Evolutionary conservation across 352 stramenopile genomes (phyloP).

Genomic region (Pythium periplocum): DNA sequence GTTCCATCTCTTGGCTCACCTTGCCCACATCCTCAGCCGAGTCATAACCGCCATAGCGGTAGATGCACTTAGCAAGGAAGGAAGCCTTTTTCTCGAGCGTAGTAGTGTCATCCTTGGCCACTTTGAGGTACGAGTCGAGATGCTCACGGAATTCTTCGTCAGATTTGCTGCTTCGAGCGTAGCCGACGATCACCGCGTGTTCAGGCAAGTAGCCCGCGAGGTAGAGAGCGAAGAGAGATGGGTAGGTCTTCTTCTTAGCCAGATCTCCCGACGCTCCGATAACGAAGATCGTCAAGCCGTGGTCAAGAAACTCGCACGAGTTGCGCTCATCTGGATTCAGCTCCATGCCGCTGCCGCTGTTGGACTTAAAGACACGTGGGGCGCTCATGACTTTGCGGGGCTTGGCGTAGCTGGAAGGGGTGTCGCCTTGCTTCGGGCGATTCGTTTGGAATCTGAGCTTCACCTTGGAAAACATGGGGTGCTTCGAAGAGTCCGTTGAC

Average conservation of each 20-base stretch:
- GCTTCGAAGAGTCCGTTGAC: no score
- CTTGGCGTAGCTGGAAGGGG: neutral
- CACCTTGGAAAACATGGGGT: no score
- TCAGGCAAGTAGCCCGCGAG: slow-evolving; percentile 69
- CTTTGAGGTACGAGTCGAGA: slow-evolving; percentile 62
- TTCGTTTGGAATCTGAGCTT: no score
- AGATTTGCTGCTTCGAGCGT: slow-evolving; percentile 72
- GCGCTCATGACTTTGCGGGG: slow-evolving; percentile 8
- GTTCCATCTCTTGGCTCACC: slow-evolving; percentile 68
- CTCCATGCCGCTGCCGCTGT: slow-evolving; percentile 11
- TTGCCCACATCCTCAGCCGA: slow-evolving; percentile 71
- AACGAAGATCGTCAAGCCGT: slow-evolving; percentile 78
- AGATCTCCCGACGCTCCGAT: slow-evolving; percentile 85
- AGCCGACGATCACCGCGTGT: slow-evolving; percentile 83
- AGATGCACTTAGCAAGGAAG: slow-evolving; percentile 76
- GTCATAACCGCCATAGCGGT: slow-evolving; percentile 80
- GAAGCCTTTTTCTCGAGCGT: slow-evolving; percentile 40
- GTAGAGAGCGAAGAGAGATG: slow-evolving; percentile 88
- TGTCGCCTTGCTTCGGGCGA: no score
- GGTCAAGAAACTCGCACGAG: slow-evolving; percentile 61
- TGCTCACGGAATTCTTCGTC: slow-evolving; percentile 84
- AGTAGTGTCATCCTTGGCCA: slow-evolving; percentile 37
- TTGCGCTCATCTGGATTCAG: slow-evolving; percentile 44
- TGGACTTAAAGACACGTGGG: neutral
- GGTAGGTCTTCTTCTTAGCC: slow-evolving; percentile 91